A percentile compares a stretch with the other conserved stretches of the same genome.
Conservation (phyloP, 352 stramenopile species). For the Globisporangium ultimum region DNA sequence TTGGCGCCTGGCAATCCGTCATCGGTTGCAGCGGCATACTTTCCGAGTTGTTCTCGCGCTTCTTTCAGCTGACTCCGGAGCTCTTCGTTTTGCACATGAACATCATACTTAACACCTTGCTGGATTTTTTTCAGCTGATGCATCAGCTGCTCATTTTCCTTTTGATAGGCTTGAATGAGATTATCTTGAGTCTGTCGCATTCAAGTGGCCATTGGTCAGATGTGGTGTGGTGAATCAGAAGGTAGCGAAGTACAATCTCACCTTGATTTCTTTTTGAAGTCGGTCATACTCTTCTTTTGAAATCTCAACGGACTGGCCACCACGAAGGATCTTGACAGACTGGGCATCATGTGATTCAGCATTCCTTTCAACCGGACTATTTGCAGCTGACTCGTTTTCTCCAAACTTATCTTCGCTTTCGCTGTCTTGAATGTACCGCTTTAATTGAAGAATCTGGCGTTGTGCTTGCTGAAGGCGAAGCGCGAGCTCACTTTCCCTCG, state of each 20-base stretch:
- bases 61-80: constrained; percentile 45
- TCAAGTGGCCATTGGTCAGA: too few species aligned
- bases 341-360: background rate
- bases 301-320: background rate
- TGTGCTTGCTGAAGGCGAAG: constrained; percentile 72
- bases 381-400: background rate
- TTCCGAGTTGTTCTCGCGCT: constrained; percentile 29
- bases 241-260: constrained; percentile 8
- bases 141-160: constrained; percentile 84
- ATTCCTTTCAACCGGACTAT: background rate
- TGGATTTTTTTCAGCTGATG: constrained; percentile 65
- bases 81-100: constrained; percentile 74
- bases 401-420: background rate
- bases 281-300: constrained; percentile 13
- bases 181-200: constrained; percentile 55
- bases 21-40: constrained; percentile 5
- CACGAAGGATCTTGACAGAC: background rate
- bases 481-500: constrained; percentile 57
- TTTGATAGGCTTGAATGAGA: constrained; percentile 77
- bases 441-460: constrained; percentile 63
- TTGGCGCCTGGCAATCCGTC: constrained; percentile 12
- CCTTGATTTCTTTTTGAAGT: constrained; percentile 59
- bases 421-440: constrained; percentile 48
- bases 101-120: constrained; percentile 58
- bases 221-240: constrained; percentile 2